Percentiles rank a stretch among this genome's conserved stretches.
phyloP scores from a whole-genome alignment of 441 rosid species.

The Corymbia calophylla region DNA sequence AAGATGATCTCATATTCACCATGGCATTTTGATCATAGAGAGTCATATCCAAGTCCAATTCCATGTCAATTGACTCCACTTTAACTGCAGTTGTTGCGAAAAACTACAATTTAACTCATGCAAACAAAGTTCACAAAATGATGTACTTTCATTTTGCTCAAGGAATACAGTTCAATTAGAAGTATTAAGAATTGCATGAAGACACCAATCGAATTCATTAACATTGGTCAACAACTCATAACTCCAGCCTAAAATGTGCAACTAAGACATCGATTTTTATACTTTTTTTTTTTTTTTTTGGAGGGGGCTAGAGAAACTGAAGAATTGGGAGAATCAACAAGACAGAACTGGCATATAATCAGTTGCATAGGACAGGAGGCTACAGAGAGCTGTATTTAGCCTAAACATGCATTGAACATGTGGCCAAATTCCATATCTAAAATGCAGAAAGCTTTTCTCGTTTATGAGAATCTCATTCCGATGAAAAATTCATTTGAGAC shows the following conservation, averaged over 20 bases:
- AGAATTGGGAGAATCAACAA: not conserved
- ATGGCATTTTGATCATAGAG: not conserved
- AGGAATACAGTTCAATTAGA: not conserved
- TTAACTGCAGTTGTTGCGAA: not conserved
- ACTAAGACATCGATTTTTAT: not conserved
- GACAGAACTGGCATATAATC: not conserved
- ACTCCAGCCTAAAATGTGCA: not conserved
- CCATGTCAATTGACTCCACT: not conserved
- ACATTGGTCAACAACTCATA: not conserved
- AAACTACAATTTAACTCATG: not conserved
- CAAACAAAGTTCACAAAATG: not conserved
- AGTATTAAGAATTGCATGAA: not conserved
- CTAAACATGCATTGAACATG: not conserved
- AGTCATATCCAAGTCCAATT: not conserved
- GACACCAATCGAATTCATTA: not conserved
- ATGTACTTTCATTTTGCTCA: not conserved
- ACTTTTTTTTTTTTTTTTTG: not conserved
- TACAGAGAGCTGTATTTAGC: not conserved
- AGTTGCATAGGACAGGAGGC: not conserved
- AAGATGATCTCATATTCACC: not conserved
- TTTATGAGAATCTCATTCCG: not conserved
- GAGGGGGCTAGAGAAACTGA: not conserved
- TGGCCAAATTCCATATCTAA: not conserved
- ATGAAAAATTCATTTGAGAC: not conserved
- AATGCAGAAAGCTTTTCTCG: not conserved